These are phyloP conservation scores for Tricholoma flavovirens DNA, from an alignment of 768 basidiomycete genomes.

Conservation along the genomic window DNA sequence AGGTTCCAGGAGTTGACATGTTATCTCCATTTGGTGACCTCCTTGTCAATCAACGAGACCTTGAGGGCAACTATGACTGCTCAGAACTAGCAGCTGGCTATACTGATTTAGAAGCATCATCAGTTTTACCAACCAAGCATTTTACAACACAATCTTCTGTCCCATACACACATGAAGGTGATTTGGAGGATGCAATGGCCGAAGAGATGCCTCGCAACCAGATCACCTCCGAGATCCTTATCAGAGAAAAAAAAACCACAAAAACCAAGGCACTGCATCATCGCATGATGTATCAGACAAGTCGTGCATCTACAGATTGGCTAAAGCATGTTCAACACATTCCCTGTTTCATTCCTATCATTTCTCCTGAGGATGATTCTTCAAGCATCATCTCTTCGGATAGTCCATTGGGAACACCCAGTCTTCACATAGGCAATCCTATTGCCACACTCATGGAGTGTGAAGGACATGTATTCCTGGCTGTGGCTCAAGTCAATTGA, in stretches of 20 bases:
- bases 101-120: neutral
- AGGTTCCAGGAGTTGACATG: neutral
- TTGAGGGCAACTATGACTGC: neutral
- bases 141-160: neutral
- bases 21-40: neutral
- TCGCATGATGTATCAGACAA: neutral
- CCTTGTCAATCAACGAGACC: neutral
- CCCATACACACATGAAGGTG: neutral
- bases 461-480: neutral
- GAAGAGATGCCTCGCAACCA: neutral
- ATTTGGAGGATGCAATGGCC: neutral
- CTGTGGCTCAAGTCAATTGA: neutral
- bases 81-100: neutral
- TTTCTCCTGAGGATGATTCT: neutral
- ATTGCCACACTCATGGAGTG: neutral
- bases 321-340: neutral
- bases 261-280: neutral
- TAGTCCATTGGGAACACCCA: neutral
- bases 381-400: neutral
- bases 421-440: neutral
- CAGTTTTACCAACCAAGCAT: too few species aligned
- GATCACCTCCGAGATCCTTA: neutral
- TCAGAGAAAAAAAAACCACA: neutral
- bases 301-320: neutral
- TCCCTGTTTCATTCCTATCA: neutral